Evolutionary conservation across 345 rosid species (phyloP).

Genomic region (Linum lewisii): DNA sequence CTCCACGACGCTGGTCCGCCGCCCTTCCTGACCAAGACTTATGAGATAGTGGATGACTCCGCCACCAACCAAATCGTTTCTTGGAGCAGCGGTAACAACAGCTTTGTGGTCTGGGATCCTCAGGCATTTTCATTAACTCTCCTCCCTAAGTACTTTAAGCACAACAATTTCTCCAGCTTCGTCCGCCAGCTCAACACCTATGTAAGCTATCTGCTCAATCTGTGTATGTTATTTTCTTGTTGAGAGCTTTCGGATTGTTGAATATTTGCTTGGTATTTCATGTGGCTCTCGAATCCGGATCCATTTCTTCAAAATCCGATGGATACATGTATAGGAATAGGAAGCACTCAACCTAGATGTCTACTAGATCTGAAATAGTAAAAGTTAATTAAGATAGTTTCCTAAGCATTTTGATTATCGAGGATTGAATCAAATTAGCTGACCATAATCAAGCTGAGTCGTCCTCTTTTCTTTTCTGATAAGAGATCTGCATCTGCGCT

Average conservation of each 20-base stretch:
- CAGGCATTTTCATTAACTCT: constrained; percentile 21
- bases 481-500: too few species aligned
- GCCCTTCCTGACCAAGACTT: constrained; percentile 65
- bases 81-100: constrained; percentile 58
- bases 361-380: constrained; percentile 7
- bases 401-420: too few species aligned
- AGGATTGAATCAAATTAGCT: too few species aligned
- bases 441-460: too few species aligned
- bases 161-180: constrained; percentile 29
- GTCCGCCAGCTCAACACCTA: constrained; percentile 30
- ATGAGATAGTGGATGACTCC: constrained; percentile 53
- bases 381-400: constrained; percentile 3
- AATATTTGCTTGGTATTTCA: background rate
- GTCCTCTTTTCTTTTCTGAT: too few species aligned
- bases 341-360: too few species aligned
- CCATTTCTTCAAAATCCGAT: too few species aligned
- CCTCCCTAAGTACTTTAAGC: constrained; percentile 28
- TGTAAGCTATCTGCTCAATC: constrained; percentile 20
- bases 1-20: constrained; percentile 58
- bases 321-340: too few species aligned
- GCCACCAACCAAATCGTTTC: constrained; percentile 52
- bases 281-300: constrained; percentile 5
- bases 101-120: constrained; percentile 70
- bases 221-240: too few species aligned
- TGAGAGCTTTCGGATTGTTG: too few species aligned